Conservation (phyloP, 352 stramenopile genomes). For the Pythium guiyangense region DNA sequence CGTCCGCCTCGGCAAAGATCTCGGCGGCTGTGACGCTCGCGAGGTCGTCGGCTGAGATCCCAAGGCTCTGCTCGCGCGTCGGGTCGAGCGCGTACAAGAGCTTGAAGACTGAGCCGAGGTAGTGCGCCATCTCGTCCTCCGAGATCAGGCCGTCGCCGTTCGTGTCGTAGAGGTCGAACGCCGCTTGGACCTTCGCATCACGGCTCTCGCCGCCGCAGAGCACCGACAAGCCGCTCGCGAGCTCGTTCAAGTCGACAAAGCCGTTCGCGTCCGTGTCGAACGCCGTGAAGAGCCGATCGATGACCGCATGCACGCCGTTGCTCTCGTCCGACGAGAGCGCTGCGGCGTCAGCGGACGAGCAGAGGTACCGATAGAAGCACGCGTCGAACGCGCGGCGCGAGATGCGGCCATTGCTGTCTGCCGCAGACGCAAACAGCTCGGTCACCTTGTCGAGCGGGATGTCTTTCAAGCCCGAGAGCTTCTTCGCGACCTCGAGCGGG, state of each 20-base stretch:
- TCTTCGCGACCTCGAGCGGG: constrained; percentile 63
- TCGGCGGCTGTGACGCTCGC: constrained; percentile 60
- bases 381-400: constrained; percentile 60
- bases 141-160: constrained; percentile 83
- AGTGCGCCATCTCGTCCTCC: constrained; percentile 81
- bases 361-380: constrained; percentile 74
- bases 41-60: constrained; percentile 54
- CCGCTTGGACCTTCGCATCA: constrained; percentile 65
- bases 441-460: constrained; percentile 58
- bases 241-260: constrained; percentile 68
- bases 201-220: constrained; percentile 48
- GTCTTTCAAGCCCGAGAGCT: constrained; percentile 57
- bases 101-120: constrained; percentile 82
- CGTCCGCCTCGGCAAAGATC: constrained; percentile 86
- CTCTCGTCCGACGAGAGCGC: constrained; percentile 35
- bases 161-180: constrained; percentile 83
- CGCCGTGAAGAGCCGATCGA: constrained; percentile 67
- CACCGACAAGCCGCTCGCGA: constrained; percentile 70
- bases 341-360: constrained; percentile 19
- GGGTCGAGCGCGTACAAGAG: constrained; percentile 73
- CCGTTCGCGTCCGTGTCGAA: constrained; percentile 78
- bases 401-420: constrained; percentile 43
- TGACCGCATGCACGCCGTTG: constrained; percentile 63
- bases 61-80: constrained; percentile 48
- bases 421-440: constrained; percentile 45